A percentile compares a stretch with the other conserved stretches of the same genome.
phyloP scores from a whole-genome alignment of 164 flowering plant species.

The Liquidambar formosana region DNA sequence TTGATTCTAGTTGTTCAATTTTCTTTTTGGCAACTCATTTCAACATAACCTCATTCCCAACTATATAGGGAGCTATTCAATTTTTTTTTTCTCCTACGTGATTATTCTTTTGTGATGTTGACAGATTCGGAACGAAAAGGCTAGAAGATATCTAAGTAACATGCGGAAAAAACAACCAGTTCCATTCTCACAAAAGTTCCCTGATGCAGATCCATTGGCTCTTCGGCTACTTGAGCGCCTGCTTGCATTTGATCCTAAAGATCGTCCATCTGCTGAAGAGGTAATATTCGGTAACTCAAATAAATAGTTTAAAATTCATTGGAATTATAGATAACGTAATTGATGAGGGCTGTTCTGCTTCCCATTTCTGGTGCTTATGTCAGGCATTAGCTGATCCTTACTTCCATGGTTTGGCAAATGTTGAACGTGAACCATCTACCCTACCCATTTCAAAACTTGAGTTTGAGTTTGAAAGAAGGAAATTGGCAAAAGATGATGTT shows the following conservation, averaged over 20 bases:
- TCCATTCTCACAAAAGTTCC: slow-evolving; percentile 66
- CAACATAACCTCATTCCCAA: no score
- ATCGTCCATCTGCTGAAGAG: slow-evolving; percentile 71
- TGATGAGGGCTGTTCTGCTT: background rate
- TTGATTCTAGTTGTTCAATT: no score
- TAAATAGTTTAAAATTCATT: background rate
- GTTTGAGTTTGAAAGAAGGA: slow-evolving; percentile 72
- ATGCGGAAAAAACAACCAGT: slow-evolving; percentile 66
- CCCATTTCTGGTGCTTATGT: slow-evolving; percentile 10
- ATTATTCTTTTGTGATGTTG: slow-evolving; percentile 2
- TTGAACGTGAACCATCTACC: slow-evolving; percentile 72
- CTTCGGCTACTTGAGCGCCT: slow-evolving; percentile 57
- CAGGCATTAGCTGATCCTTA: slow-evolving; percentile 72
- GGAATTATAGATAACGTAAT: background rate
- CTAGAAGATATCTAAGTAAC: slow-evolving; percentile 59
- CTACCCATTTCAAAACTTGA: slow-evolving; percentile 73
- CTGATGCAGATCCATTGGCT: slow-evolving; percentile 64
- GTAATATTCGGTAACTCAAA: slow-evolving; percentile 19
- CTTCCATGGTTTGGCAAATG: slow-evolving; percentile 60
- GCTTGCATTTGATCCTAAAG: slow-evolving; percentile 73
- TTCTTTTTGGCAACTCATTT: no score
- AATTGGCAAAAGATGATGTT: slow-evolving; percentile 66
- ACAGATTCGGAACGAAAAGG: slow-evolving; percentile 81
- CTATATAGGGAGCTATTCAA: no score
- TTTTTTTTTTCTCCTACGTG: background rate